Conservation (phyloP, 441 rosid species). For the Populus hybrid region DNA sequence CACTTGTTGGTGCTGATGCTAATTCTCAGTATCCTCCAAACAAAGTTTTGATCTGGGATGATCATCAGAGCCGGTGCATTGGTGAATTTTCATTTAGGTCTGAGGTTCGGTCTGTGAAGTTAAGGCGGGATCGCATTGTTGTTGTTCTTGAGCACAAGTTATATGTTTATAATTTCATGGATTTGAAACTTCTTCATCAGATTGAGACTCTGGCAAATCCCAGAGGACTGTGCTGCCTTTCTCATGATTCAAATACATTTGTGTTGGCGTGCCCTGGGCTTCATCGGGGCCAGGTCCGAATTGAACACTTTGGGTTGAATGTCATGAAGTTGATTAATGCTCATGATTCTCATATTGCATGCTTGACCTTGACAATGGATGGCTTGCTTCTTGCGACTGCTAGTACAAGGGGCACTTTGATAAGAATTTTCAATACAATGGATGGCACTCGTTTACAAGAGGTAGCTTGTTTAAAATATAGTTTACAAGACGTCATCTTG, state of each 20-base stretch:
- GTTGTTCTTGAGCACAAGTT: conserved; percentile 90
- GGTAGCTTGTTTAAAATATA: conserved; percentile 35
- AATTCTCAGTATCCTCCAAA: conserved; percentile 82
- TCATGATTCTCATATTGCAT: conserved; percentile 79
- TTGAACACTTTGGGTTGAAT: conserved; percentile 84
- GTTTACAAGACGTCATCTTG: neutral
- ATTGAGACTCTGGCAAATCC: conserved; percentile 79
- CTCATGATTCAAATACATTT: conserved; percentile 72
- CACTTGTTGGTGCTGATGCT: conserved; percentile 70
- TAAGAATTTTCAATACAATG: conserved; percentile 94
- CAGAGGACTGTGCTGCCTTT: conserved; percentile 86
- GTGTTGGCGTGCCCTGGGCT: conserved; percentile 92
- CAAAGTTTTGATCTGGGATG: conserved; percentile 74
- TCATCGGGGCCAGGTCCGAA: conserved; percentile 73
- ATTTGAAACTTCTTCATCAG: conserved; percentile 85
- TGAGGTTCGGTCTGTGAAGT: conserved; percentile 60
- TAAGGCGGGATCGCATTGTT: conserved; percentile 75
- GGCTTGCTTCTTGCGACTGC: conserved; percentile 94
- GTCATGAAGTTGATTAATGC: conserved; percentile 69
- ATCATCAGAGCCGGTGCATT: conserved; percentile 78
- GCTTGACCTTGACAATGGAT: conserved; percentile 86
- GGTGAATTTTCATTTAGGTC: conserved; percentile 51
- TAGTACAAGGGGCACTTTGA: conserved; percentile 82
- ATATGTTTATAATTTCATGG: conserved; percentile 70
- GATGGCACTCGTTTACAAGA: conserved; percentile 90